Evolutionary conservation across 371 early-diverging fungal genomes (phyloP).

Genomic region (Mucor mucedo): DNA sequence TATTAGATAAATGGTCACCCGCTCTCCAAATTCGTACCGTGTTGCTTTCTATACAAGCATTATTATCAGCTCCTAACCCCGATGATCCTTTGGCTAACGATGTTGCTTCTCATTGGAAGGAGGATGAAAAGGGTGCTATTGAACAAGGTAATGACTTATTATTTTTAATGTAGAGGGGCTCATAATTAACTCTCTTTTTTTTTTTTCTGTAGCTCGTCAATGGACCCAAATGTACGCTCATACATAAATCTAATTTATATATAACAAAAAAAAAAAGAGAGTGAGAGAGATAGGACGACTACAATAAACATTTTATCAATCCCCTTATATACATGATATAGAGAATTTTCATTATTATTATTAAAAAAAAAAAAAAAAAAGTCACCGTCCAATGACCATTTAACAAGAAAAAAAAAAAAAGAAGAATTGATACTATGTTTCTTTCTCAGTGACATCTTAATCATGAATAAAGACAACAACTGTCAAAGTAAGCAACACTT

Average conservation of each 20-base stretch:
- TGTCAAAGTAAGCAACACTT: no score
- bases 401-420: no score
- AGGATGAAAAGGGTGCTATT: constrained; percentile 92
- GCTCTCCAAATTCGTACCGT: constrained; percentile 98
- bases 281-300: background rate
- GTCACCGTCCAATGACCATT: no score
- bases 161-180: no score
- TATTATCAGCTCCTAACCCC: constrained; percentile 98
- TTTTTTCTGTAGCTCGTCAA: constrained; percentile 26
- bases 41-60: constrained; percentile 97
- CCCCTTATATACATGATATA: no score
- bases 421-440: no score
- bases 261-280: background rate
- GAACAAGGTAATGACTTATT: constrained; percentile 68
- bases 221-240: constrained; percentile 42
- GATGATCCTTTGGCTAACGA: constrained; percentile 98
- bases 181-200: background rate
- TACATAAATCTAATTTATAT: background rate
- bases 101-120: constrained; percentile 99
- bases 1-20: constrained; percentile 97
- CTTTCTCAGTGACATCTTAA: no score
- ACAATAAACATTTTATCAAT: no score
- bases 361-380: no score
- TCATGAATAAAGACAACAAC: no score
- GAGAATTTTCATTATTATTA: no score